Conservation (phyloP, 257 asterid genomes). For the Gentiana dahurica region DNA sequence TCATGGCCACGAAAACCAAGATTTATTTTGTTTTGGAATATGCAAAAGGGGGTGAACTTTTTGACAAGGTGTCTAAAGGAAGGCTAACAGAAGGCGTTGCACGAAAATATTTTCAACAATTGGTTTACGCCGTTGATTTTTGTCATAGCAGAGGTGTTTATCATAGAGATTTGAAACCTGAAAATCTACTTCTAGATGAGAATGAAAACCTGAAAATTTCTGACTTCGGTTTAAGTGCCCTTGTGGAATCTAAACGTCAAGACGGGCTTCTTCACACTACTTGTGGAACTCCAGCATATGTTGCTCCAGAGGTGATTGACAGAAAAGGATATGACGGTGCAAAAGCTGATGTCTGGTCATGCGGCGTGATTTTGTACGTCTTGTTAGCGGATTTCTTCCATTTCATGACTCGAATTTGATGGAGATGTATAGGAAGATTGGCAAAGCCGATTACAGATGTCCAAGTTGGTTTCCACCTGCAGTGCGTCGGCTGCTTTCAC, state of each 20-base stretch:
- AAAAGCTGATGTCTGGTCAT: conserved; percentile 76
- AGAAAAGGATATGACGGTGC: conserved; percentile 71
- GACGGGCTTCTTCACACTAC: conserved; percentile 66
- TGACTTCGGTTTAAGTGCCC: conserved; percentile 43
- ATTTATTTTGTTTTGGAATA: conserved; percentile 37
- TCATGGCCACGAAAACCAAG: conserved; percentile 34
- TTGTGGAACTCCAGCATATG: conserved; percentile 85
- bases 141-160: conserved; percentile 35
- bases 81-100: conserved; percentile 35
- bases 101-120: conserved; percentile 34
- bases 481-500: conserved; percentile 49
- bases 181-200: conserved; percentile 37
- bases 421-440: conserved; percentile 71
- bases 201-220: conserved; percentile 30
- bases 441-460: conserved; percentile 52
- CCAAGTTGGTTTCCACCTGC: conserved; percentile 59
- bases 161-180: conserved; percentile 40
- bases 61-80: conserved; percentile 28
- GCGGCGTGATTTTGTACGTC: conserved; percentile 73
- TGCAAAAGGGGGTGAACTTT: conserved; percentile 37
- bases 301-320: conserved; percentile 73
- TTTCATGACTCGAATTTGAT: conserved; percentile 53
- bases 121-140: conserved; percentile 35
- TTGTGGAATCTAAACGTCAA: conserved; percentile 42
- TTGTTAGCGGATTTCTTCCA: conserved; percentile 46